Evolutionary conservation across 208 protist species (phyloP).

Genomic region (Trypanosomatidae sp.): DNA sequence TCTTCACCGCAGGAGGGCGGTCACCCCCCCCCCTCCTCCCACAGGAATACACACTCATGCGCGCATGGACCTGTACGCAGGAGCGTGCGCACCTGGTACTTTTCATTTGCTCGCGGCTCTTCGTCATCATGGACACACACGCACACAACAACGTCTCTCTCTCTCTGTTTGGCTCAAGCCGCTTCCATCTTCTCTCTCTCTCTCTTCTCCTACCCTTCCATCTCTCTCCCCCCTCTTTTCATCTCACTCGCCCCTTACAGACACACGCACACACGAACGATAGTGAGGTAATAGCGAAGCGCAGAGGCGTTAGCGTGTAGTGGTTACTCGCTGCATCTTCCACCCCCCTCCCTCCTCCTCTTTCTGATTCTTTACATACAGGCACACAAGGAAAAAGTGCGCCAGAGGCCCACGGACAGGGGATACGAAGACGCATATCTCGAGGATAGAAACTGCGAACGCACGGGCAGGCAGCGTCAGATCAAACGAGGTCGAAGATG

Average conservation of each 20-base stretch:
- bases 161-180: not conserved
- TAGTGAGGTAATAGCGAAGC: not conserved
- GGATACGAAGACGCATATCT: not conserved
- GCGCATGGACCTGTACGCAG: not conserved
- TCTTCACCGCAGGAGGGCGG: not conserved
- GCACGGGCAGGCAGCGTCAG: not conserved
- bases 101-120: not conserved
- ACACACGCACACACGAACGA: constrained; percentile 13
- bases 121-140: not conserved
- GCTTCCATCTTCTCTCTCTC: not conserved
- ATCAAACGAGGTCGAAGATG: constrained; percentile 1
- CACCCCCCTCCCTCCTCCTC: not conserved
- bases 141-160: not conserved
- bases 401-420: not conserved
- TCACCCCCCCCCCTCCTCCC: not conserved
- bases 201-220: not conserved
- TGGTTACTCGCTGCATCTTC: not conserved
- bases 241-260: not conserved
- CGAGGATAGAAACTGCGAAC: no score
- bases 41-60: not conserved
- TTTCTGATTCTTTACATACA: constrained; percentile 3
- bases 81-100: not conserved
- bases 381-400: not conserved
- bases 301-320: not conserved
- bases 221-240: not conserved